Conservation (phyloP, 192 early-diverging fungal species). For the Gamsiella multidivaricata region DNA sequence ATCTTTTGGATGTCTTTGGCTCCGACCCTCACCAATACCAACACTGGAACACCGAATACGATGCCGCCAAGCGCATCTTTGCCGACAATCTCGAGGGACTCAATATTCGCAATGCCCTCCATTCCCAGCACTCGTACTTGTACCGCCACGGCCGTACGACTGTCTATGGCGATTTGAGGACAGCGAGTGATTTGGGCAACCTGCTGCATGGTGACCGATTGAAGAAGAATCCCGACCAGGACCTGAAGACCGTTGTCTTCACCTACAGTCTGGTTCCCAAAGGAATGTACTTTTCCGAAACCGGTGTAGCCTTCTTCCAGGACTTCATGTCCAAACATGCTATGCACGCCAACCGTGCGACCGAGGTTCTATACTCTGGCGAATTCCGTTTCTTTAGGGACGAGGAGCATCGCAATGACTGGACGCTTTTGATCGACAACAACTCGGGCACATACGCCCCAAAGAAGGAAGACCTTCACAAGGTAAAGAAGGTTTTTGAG, state of each 20-base stretch:
- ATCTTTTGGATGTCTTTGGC: conserved; percentile 41
- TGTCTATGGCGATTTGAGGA: conserved; percentile 7
- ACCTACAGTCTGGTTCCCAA: conserved; percentile 47
- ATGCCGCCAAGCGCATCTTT: conserved; percentile 43
- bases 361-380: conserved; percentile 40
- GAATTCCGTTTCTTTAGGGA: conserved; percentile 46
- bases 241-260: conserved; percentile 40
- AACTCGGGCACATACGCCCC: conserved; percentile 49
- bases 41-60: conserved; percentile 38
- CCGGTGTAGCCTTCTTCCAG: conserved; percentile 47
- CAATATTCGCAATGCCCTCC: conserved; percentile 39
- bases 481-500: conserved; percentile 31
- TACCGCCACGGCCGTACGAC: conserved; percentile 42
- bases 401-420: conserved; percentile 20
- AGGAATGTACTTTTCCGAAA: conserved; percentile 51
- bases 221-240: conserved; percentile 24
- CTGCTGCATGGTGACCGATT: conserved; percentile 36
- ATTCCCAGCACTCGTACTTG: conserved; percentile 43
- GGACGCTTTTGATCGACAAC: conserved; percentile 50
- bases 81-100: conserved; percentile 23
- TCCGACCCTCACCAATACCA: conserved; percentile 3
- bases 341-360: conserved; percentile 51
- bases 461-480: conserved; percentile 30
- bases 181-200: conserved; percentile 25
- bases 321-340: conserved; percentile 56